Conservation (phyloP, 176 grass and related monocot species). For the Olyra latifolia region DNA sequence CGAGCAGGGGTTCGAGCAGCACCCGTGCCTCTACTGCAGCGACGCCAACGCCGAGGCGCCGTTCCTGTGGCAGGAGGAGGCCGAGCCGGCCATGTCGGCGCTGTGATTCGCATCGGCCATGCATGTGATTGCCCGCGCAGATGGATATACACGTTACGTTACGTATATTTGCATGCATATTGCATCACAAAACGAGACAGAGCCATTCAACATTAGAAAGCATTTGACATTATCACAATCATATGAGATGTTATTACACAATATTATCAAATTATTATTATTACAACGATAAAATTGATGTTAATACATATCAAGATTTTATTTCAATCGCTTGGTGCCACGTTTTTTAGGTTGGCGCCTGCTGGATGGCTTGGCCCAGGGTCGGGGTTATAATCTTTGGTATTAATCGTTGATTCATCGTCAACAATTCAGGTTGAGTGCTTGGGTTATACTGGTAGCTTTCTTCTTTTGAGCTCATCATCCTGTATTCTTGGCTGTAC, state of each 20-base stretch:
- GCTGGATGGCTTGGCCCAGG: background rate
- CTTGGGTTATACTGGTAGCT: too few relatives aligned
- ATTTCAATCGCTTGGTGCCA: background rate
- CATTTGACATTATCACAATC: too few relatives aligned
- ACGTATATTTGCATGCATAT: background rate
- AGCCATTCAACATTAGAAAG: too few relatives aligned
- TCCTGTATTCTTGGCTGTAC: too few relatives aligned
- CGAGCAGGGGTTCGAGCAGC: conserved; percentile 47
- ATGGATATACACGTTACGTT: background rate
- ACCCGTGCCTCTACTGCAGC: conserved; percentile 79
- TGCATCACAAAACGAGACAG: too few relatives aligned
- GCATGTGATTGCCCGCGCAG: too few relatives aligned
- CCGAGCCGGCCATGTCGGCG: background rate
- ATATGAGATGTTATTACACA: too few relatives aligned
- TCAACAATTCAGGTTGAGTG: too few relatives aligned
- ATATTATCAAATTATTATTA: too few relatives aligned
- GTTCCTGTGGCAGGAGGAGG: conserved; percentile 43
- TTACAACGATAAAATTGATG: background rate
- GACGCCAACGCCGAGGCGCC: conserved; percentile 54
- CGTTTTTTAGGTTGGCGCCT: too few relatives aligned
- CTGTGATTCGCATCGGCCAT: background rate
- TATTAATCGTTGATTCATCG: background rate
- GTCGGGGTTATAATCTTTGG: background rate
- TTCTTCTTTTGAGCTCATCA: too few relatives aligned
- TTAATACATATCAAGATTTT: background rate